Evolutionary conservation across 2,329 filamentous ascomycete species (phyloP), one percentile per base, ranked within the genome.

Genomic region (Aspergillus neotritici): DNA sequence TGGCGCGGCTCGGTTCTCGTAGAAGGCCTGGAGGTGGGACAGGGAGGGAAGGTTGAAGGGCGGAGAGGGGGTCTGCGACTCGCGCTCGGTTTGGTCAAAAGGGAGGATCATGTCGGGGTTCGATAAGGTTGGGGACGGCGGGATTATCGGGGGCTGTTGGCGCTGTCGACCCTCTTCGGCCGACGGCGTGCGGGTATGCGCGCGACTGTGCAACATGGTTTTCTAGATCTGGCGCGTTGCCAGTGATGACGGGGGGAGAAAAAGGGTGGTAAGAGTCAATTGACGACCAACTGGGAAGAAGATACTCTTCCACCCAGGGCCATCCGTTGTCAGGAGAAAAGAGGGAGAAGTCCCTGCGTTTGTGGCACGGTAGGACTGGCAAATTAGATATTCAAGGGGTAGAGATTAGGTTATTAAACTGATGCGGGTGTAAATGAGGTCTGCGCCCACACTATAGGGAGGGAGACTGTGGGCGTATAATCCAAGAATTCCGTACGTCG

Each of bases 31-130:
- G 38, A 58, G 64, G 64, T 52, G 70, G 15, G 70, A 71, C 30
- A 74, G 62, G 31, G 69, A 68, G 45, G 45, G 76, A 69, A 59
- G 68, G 66, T 57, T 72, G 60, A 63, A 78, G 68, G 60, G 75
- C 70, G 62, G 75, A 72, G 60, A 77, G 67, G 63, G 72, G 63
- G 64, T 72, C 52, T 63, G 77, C 62, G 63, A 61, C 53, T 66
- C 59, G 53, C 64, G 65, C 47, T 66, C 64, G 50, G 75, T 76
- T 52, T 81, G 79, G 59, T 83, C 82, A 62, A 85, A 82, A 48
- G 90, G 90, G 40, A 96, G 72, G 57, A 96, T 94, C 87, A 95
- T 90, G 64, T 94, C 90, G 40, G 89, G 88, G 65, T 95, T 94
- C 43, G 88, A 94, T 58, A 96, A 73, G 2, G 90, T 94, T 36